Conservation (phyloP, 495 filamentous ascomycete species). For the Wilcoxina mikolae region DNA sequence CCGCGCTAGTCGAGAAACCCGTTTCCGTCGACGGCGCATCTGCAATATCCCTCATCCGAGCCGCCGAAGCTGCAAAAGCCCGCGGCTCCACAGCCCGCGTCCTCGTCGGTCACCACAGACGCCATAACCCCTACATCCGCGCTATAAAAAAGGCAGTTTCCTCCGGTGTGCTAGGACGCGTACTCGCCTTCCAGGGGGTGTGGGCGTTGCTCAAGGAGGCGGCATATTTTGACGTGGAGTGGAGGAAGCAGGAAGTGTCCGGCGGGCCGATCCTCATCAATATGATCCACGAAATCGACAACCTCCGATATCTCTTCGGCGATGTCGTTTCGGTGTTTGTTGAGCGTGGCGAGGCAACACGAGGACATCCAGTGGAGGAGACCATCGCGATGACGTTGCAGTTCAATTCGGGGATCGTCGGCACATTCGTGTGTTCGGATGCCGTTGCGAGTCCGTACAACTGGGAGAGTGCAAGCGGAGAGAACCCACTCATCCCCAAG, state of each 20-base stretch:
- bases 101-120: slow-evolving; percentile 45
- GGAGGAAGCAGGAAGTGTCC: slow-evolving; percentile 33
- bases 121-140: slow-evolving; percentile 44
- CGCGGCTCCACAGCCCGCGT: slow-evolving; percentile 17
- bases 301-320: slow-evolving; percentile 44
- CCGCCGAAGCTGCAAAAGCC: slow-evolving; percentile 15
- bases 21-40: slow-evolving; percentile 36
- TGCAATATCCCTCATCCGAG: slow-evolving; percentile 29
- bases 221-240: slow-evolving; percentile 38
- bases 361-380: slow-evolving; percentile 38
- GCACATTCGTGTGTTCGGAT: slow-evolving; percentile 43
- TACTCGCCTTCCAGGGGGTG: slow-evolving; percentile 41
- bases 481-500: slow-evolving; percentile 41
- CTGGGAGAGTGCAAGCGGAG: slow-evolving; percentile 44
- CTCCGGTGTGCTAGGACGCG: slow-evolving; percentile 32
- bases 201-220: slow-evolving; percentile 42
- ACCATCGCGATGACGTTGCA: slow-evolving; percentile 41
- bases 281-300: slow-evolving; percentile 46
- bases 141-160: slow-evolving; percentile 36
- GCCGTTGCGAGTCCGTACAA: slow-evolving; percentile 38
- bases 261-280: slow-evolving; percentile 44
- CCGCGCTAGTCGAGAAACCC: slow-evolving; percentile 46
- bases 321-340: slow-evolving; percentile 39
- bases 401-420: slow-evolving; percentile 44
- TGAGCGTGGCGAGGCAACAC: slow-evolving; percentile 34